Base-by-base conservation (phyloP, 2,329 filamentous ascomycete genomes). In the Sclerotinia minor region DNA sequence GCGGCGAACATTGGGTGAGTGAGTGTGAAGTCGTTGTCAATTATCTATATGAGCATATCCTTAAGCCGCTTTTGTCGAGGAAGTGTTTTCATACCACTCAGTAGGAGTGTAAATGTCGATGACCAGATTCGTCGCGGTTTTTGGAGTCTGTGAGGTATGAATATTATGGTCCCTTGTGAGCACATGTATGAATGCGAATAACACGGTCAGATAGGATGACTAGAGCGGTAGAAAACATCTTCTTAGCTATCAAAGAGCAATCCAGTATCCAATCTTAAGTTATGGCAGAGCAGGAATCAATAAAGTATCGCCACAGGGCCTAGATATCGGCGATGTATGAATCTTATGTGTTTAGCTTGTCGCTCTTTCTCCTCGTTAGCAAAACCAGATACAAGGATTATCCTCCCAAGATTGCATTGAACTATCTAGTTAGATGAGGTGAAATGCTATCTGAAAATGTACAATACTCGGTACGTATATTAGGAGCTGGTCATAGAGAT, bases 101-200 rank as follows among this genome's bases (percentile, higher is more conserved):
- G 29, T 38, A 50, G 29, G 13, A 38, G 45, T 49, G 29, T 50
- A 47, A 55, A 29, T 57, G 45, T 66, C 35, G 38, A 66, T 68
- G 66, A 66, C 55, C 52, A 54, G 45, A 63, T 50, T 65, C 57
- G 45, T 64, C 66, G 50, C 65, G 63, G 65, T 69, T 29, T 38
- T 55, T 69, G 49, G 32, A 49, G 26, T 64, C 47, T 64, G 13
- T 26, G 55, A 64, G 17, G 50, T 29, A 64, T 67, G 50, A 57
- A 50, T 29, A 55, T 26, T 38, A 26, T 52, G 44, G 58, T 35
- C 29, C 50, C 66, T 67, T 64, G 44, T 67, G 66, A 45, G 54
- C 41, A 5, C 45, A 24, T 49, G n/a, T 44, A 15, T 24, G 32
- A 24, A 49, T 67, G 45, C 45, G 54, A 17, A 21, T 11, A 24